Percentiles rank a stretch among this genome's conserved stretches.
phyloP scores from a whole-genome alignment of 352 stramenopile genomes.

The Phytophthora macrochlamydospora region DNA sequence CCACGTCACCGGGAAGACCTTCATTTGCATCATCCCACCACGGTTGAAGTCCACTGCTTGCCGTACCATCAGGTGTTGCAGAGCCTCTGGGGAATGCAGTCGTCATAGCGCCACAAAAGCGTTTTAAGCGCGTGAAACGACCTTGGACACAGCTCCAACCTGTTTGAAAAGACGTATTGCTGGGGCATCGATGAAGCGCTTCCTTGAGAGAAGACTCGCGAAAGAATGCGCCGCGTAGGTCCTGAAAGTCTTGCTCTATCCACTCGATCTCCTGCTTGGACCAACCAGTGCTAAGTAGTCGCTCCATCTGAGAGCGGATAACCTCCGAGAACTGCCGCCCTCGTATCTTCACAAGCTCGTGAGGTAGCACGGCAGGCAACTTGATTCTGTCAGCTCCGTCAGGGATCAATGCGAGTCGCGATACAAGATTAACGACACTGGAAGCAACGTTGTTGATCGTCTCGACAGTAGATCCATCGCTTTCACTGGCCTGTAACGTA shows the following conservation, averaged over 20 bases:
- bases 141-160: conserved; percentile 25
- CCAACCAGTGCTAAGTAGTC: conserved; percentile 27
- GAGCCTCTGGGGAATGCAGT: conserved; percentile 20
- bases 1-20: conserved; percentile 16
- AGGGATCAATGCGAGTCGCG: conserved; percentile 21
- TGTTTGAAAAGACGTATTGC: conserved; percentile 18
- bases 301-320: conserved; percentile 23
- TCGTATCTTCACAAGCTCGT: conserved; percentile 30
- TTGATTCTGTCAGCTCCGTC: conserved; percentile 7
- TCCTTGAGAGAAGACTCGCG: conserved; percentile 22
- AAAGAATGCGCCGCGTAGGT: conserved; percentile 24
- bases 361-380: conserved; percentile 27
- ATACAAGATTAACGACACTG: conserved; percentile 28
- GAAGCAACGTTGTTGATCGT: conserved; percentile 27
- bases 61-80: not conserved
- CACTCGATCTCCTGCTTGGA: conserved; percentile 34
- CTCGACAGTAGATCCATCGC: conserved; percentile 7
- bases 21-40: no score
- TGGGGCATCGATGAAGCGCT: conserved; percentile 11
- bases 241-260: conserved; percentile 41
- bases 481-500: conserved; percentile 12
- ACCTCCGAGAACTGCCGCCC: conserved; percentile 24
- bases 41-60: no score
- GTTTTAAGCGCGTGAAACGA: conserved; percentile 25
- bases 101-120: conserved; percentile 30